Evolutionary conservation across 805 yeast species (phyloP), one percentile per base, ranked within the genome.

Genomic region (Candida berthetii): DNA sequence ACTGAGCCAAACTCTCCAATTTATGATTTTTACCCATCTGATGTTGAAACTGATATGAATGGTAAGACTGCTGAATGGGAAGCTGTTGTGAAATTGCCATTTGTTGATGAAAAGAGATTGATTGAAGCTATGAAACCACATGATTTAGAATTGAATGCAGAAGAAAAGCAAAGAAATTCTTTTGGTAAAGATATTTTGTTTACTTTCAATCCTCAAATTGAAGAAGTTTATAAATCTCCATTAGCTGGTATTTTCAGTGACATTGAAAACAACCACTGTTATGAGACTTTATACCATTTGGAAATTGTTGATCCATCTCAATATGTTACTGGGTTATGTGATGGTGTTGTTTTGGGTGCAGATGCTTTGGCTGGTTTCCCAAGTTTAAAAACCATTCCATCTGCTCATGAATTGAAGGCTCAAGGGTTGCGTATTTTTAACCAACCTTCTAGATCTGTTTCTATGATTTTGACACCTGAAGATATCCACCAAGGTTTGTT

Each of bases 51-150:
- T 29, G 99, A 93, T 65, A 73, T 80, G 76, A 93, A 93, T 58
- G 99, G 98, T 35, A 93, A 93, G 60, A 86, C 89, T 42, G 95
- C 93, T 2, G 83, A 88, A 38, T 93, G 99, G 99, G 98, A 93
- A 66, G 97, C 97, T 10, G 96, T 93, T 42, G 96, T 93, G 7
- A 74, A 87, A 53, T 74, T 93, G 44, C 82, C 95, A 5, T 93
- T 93, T 70, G 97, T 93, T 36, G 97, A 93, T 50, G 88, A 85
- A 54, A 63, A 75, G 25, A 73, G 93, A 45, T 71, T 93, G 42
- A 65, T 83, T 27, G 79, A 71, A 3, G 91, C 91, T 1, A 76
- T 93, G 75, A 68, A 64, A 37, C 86, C 95, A 2, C 62, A 72
- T 34, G 85, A 86, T 43, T 54, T 65, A 1, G 72, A 71, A 45